These are phyloP conservation scores for Petunia axillaris DNA, from an alignment of 257 asterid species.

Conservation along the genomic window DNA sequence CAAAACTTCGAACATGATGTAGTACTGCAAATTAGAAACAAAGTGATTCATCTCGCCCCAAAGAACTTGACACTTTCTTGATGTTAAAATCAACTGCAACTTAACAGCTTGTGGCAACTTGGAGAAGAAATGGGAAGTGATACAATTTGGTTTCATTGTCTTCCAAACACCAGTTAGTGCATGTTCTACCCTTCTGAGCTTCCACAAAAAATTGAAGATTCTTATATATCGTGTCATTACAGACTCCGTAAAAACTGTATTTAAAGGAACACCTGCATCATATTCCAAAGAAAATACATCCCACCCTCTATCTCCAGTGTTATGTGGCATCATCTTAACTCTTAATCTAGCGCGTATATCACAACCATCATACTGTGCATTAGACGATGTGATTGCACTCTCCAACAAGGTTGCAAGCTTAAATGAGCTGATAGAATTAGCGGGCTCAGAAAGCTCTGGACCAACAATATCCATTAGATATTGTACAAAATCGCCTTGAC, in stretches of 20 bases:
- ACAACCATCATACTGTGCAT: conserved; percentile 93
- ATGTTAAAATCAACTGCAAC: conserved; percentile 73
- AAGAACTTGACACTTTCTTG: conserved; percentile 96
- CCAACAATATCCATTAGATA: conserved; percentile 97
- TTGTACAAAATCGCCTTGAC: conserved; percentile 98
- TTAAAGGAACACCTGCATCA: conserved; percentile 85
- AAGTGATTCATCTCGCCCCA: conserved; percentile 99
- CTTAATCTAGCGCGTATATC: conserved; percentile 88
- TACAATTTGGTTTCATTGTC: conserved; percentile 94
- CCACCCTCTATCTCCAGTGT: conserved; percentile 97
- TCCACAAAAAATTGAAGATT: conserved; percentile 95
- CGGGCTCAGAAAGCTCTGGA: conserved; percentile 92
- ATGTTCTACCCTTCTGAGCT: conserved; percentile 94
- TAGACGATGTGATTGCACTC: conserved; percentile 90
- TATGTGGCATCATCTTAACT: conserved; percentile 98
- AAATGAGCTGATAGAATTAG: conserved; percentile 93
- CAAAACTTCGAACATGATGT: conserved; percentile 97
- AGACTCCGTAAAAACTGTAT: conserved; percentile 89
- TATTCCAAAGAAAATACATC: conserved; percentile 97
- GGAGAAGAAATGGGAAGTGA: conserved; percentile 73
- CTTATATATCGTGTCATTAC: conserved; percentile 87
- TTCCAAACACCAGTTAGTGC: conserved; percentile 95
- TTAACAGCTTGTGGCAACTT: conserved; percentile 79
- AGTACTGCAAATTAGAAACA: conserved; percentile 91
- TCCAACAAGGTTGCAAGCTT: conserved; percentile 91